Evolutionary conservation across 768 basidiomycete genomes (phyloP).

Genomic region (Crucibulum laeve): DNA sequence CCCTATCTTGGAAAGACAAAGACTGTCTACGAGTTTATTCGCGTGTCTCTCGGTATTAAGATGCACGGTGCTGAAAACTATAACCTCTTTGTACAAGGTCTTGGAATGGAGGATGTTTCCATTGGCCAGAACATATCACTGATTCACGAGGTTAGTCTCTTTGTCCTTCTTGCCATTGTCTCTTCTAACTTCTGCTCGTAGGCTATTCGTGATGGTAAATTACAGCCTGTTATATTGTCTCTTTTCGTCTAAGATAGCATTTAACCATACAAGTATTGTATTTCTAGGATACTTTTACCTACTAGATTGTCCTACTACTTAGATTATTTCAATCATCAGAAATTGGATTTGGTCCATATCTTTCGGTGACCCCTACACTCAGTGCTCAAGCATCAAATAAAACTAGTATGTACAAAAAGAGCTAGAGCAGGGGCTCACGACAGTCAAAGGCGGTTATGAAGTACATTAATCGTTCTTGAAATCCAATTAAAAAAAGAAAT

Average conservation of each 20-base stretch:
- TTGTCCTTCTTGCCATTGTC: neutral
- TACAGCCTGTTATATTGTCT: conserved; percentile 52
- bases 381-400: too few species aligned
- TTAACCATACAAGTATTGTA: too few species aligned
- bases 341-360: too few species aligned
- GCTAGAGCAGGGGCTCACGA: too few species aligned
- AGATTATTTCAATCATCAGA: too few species aligned
- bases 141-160: conserved; percentile 57
- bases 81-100: conserved; percentile 32
- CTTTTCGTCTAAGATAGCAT: conserved; percentile 37
- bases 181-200: conserved; percentile 8
- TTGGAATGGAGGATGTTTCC: conserved; percentile 49
- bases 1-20: conserved; percentile 59
- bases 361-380: too few species aligned
- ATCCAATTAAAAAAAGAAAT: too few species aligned
- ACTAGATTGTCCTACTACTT: too few species aligned
- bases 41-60: conserved; percentile 55
- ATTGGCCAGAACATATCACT: conserved; percentile 70
- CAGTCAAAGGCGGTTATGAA: too few species aligned
- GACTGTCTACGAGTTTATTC: conserved; percentile 65
- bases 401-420: too few species aligned
- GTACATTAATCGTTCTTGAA: too few species aligned
- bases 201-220: conserved; percentile 69
- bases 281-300: too few species aligned
- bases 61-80: conserved; percentile 81